phyloP scores from a whole-genome alignment of 306 rosid species.

The Castanea mollissima region DNA sequence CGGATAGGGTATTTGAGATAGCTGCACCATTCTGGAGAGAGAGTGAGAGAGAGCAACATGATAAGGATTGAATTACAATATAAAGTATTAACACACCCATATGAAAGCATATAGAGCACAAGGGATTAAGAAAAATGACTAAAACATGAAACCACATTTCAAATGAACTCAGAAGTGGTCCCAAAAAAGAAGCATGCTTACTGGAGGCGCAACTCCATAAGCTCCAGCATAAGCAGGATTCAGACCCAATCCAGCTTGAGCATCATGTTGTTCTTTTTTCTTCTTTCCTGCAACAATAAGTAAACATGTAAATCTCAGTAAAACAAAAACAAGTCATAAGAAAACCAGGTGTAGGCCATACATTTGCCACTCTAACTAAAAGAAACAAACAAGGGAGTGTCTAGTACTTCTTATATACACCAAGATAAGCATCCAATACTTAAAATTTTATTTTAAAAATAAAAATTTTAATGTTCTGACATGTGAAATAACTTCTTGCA shows the following conservation, averaged over 20 bases:
- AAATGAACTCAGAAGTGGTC: neutral
- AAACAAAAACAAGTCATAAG: neutral
- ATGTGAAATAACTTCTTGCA: neutral
- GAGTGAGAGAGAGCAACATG: neutral
- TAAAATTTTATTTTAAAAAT: neutral
- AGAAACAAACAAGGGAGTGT: neutral
- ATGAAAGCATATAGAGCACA: too few species aligned
- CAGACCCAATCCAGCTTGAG: constrained; percentile 81
- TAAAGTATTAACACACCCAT: too few species aligned
- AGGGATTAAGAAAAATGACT: neutral
- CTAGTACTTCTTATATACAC: neutral
- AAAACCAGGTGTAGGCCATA: neutral
- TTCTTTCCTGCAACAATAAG: constrained; percentile 62
- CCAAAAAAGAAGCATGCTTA: constrained; percentile 34
- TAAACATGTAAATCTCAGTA: neutral
- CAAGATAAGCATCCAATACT: neutral
- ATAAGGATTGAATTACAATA: constrained; percentile 9
- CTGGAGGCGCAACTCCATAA: constrained; percentile 76
- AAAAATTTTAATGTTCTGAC: neutral
- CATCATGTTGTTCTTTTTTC: constrained; percentile 85
- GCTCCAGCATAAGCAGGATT: constrained; percentile 84
- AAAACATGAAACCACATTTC: neutral
- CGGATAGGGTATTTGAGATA: constrained; percentile 73
- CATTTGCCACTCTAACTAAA: neutral
- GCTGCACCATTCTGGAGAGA: constrained; percentile 36